Conservation (phyloP, 176 grass and related monocot species). For the Chloris gayana region DNA sequence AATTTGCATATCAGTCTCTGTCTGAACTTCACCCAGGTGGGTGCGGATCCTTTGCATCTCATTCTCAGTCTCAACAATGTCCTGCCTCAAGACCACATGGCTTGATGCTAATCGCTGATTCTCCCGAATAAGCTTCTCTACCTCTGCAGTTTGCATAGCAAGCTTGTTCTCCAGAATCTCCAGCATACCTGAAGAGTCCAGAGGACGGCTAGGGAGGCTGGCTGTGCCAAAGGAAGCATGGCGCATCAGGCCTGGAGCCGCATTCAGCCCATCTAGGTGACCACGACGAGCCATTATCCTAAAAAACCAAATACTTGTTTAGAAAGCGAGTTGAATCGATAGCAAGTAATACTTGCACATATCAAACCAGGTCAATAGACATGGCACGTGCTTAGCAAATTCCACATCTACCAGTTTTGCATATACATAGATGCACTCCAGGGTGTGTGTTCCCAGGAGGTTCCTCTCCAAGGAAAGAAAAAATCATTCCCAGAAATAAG, state of each 20-base stretch:
- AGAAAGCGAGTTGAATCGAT: background rate
- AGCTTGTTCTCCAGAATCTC: slow-evolving; percentile 80
- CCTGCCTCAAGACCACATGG: slow-evolving; percentile 81
- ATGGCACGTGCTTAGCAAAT: background rate
- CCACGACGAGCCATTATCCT: slow-evolving; percentile 72
- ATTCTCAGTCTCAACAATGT: slow-evolving; percentile 76
- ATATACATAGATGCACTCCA: slow-evolving; percentile 2
- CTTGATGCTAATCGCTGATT: slow-evolving; percentile 72
- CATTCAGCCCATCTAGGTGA: slow-evolving; percentile 46
- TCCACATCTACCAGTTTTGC: background rate
- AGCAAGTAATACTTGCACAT: slow-evolving; percentile 4
- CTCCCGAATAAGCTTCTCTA: slow-evolving; percentile 76
- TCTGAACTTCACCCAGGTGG: slow-evolving; percentile 63
- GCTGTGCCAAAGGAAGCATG: slow-evolving; percentile 59
- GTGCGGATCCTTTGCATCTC: slow-evolving; percentile 72
- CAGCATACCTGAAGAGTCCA: slow-evolving; percentile 38
- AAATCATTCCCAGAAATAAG: slow-evolving; percentile 3
- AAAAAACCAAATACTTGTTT: slow-evolving; percentile 16
- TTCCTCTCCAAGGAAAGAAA: slow-evolving; percentile 10
- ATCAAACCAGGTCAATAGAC: slow-evolving; percentile 19
- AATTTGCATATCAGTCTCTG: slow-evolving; percentile 77
- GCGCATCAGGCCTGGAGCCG: slow-evolving; percentile 59
- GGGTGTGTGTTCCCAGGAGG: background rate
- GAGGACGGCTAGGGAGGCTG: slow-evolving; percentile 38
- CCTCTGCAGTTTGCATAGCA: slow-evolving; percentile 61